Base-by-base conservation (phyloP, 1,284 basidiomycete species). In the Filobasidium uniguttulatum region DNA sequence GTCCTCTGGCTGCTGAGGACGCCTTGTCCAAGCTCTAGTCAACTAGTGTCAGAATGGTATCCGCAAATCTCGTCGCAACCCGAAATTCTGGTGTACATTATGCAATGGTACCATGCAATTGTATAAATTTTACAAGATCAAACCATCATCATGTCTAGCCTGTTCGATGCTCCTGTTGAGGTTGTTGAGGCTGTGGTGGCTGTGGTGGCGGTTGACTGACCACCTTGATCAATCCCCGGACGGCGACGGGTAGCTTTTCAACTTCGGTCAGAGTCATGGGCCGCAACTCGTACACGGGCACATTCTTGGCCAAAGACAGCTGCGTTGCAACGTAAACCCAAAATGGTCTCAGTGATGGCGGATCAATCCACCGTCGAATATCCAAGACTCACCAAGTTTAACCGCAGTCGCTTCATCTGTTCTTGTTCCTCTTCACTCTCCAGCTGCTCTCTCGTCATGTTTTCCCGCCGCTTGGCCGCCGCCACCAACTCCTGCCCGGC, bases 221-320 rank as follows among this genome's bases (percentile, higher is more conserved):
- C 31, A 55, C 46, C 34, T 55, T 55, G 30, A 55, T 48, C 12
- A 52, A 28, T 5, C 50, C 50, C n/a, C 53, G 30, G 19, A 55
- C 53, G 10, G 53, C 53, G 2, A 29, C 30, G 2, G 53, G 53
- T 10, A 55, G 38, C 19, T 31, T 26, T 15, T 34, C 46, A n/a
- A 49, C 46, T 25, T 55, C 49, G 10, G 26, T 29, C 26, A 15
- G 37, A 19, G 40, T 51, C 53, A 55, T 55, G 30, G 53, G 53
- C 6, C 49, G 45, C 8, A 55, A 43, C 43, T 55, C 53, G 36
- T 55, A 46, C 26, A 55, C 49, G 20, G 53, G 53, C 2, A 52
- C 53, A 22, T 55, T 55, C 36, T 55, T 55, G 41, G 45, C 53
- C 6, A 55, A 35, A 15, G 49, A 44, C 15, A 54, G 53, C 53